Evolutionary conservation across 2,329 filamentous ascomycete species (phyloP).

Genomic region (Emergomyces africanus): DNA sequence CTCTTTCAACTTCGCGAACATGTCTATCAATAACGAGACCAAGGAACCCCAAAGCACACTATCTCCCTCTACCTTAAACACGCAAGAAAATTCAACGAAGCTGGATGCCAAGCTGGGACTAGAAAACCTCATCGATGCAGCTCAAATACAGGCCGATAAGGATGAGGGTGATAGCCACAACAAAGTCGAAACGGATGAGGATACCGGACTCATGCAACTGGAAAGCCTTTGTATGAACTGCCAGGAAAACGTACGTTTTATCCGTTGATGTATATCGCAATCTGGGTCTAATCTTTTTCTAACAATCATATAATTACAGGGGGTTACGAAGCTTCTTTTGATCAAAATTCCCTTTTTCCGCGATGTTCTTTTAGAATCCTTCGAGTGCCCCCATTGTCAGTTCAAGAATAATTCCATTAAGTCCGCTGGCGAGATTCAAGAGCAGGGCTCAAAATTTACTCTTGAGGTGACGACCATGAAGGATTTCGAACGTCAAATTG

Average conservation of each 20-base stretch:
- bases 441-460: conserved; percentile 72
- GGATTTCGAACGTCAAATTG: conserved; percentile 75
- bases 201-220: conserved; percentile 32
- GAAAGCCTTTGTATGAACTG: conserved; percentile 84
- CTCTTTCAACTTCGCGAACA: not conserved
- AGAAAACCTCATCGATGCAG: not conserved
- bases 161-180: not conserved
- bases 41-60: not conserved
- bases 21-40: not conserved
- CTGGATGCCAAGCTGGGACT: not conserved
- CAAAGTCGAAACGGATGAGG: conserved; percentile 25
- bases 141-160: not conserved
- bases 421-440: conserved; percentile 81
- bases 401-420: conserved; percentile 91
- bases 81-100: not conserved
- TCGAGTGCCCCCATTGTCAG: conserved; percentile 78
- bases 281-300: not conserved
- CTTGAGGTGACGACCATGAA: conserved; percentile 58
- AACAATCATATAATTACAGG: conserved; percentile 38
- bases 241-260: conserved; percentile 53
- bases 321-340: conserved; percentile 71
- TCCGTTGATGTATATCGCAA: not conserved
- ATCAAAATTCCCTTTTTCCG: conserved; percentile 94
- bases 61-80: not conserved
- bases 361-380: conserved; percentile 96